Percentiles rank a stretch among this genome's conserved stretches.
Evolutionary conservation across 2,329 filamentous ascomycete species (phyloP).

Genomic region (Pyricularia pennisetigena): DNA sequence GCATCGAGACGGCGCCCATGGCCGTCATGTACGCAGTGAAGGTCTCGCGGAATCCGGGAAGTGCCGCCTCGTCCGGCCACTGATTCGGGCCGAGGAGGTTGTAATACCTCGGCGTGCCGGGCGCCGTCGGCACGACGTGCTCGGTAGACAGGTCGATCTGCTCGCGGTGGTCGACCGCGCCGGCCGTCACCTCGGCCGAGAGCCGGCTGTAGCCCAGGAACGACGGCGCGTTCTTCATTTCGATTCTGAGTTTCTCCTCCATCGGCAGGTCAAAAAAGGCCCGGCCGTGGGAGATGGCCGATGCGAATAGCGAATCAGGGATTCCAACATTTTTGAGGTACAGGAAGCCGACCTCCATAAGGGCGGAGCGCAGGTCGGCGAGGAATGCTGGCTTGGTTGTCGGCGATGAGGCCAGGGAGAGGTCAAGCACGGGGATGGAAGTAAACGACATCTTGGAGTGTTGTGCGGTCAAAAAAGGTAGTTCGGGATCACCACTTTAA

Average conservation of each 20-base stretch:
- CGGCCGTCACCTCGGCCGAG: conserved; percentile 62
- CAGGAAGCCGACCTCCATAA: conserved; percentile 81
- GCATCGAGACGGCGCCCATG: conserved; percentile 63
- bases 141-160: conserved; percentile 81
- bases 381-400: conserved; percentile 65
- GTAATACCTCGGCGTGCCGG: conserved; percentile 57
- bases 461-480: too few relatives aligned
- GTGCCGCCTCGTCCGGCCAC: conserved; percentile 57
- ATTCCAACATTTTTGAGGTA: conserved; percentile 77
- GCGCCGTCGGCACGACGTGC: conserved; percentile 49
- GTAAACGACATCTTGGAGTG: conserved; percentile 56
- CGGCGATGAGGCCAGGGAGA: conserved; percentile 53
- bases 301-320: conserved; percentile 50
- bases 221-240: conserved; percentile 65
- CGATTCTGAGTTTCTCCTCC: conserved; percentile 66
- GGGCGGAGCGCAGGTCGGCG: conserved; percentile 57
- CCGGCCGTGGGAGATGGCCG: conserved; percentile 58
- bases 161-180: conserved; percentile 69
- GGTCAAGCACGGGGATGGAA: conserved; percentile 67
- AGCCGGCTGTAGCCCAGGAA: conserved; percentile 63
- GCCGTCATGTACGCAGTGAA: conserved; percentile 67
- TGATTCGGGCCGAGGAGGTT: conserved; percentile 71
- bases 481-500: neutral
- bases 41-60: conserved; percentile 58
- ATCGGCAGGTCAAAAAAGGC: conserved; percentile 67